Evolutionary conservation across 208 protist species (phyloP), one percentile per base, ranked within the genome.

Genomic region (Leishmania braziliensis): DNA sequence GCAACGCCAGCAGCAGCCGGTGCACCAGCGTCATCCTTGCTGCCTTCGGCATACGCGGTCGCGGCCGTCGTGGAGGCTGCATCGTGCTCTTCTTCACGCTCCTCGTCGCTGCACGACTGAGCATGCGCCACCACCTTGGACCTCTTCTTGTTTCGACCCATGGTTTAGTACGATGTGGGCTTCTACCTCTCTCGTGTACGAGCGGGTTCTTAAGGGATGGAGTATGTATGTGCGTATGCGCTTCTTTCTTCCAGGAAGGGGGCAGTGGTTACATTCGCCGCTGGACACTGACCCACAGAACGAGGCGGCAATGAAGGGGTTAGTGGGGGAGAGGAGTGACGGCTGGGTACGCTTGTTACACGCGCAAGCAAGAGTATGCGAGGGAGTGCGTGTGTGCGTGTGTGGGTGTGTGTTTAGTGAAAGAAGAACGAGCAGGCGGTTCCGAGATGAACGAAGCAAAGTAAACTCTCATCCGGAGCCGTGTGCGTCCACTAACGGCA

Each of bases 121-220:
- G 81, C 86, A 65, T 75, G 79, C 48, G 69, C 78, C 62, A 83
- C 66, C 63, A 78, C 83, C 81, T 90, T 89, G 18, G 66, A 83
- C 73, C 83, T 87, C 76, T 92, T 92, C 84, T 94, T 95, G 82
- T 90, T 93, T 36, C 90, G 81, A 4, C 78, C 89, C 90, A 95
- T 95, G 3, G 16, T 12, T 50, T 23, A 23, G 18, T n/a, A 23
- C 56, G 18, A 20, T 26, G 43, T 6, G 8, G 29, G 43, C 50
- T 18, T 54, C 14, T 12, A 12, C 18, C 26, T 20, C 4, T 73
- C 26, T 78, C 76, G 23, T 60, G 48, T 69, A 18, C 48, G 26
- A 66, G 43, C 29, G 6, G 14, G 53, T 16, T 66, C 16, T 36
- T 12, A 10, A 48, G 65, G 48, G 36, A 54, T 9, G n/a, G 43